Percentiles rank a stretch among this genome's conserved stretches.
These are phyloP conservation scores for Puccinia horiana DNA, from an alignment of 1,284 basidiomycete genomes.

Conservation along the genomic window DNA sequence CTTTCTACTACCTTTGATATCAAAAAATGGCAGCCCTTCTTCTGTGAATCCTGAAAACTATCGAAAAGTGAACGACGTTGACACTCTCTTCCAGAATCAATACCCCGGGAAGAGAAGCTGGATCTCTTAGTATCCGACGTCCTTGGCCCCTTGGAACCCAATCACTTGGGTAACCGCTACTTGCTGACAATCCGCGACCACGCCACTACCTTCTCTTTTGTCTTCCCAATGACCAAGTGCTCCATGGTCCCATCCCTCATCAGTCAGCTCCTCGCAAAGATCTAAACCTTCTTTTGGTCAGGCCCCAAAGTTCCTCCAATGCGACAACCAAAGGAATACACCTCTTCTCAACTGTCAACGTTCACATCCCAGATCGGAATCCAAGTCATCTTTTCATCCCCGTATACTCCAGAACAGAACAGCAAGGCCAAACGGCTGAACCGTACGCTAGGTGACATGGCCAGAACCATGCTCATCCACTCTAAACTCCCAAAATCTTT, in stretches of 20 bases:
- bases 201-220: background rate
- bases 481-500: background rate
- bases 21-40: too few relatives aligned
- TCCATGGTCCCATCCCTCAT: background rate
- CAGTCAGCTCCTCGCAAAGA: background rate
- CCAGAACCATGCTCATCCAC: background rate
- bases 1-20: too few relatives aligned
- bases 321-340: background rate
- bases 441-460: conserved; percentile 20
- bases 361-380: background rate
- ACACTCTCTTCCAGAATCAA: too few relatives aligned
- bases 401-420: conserved; percentile 24
- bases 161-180: background rate
- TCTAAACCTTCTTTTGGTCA: background rate
- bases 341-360: background rate
- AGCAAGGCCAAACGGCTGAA: conserved; percentile 21
- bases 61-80: too few relatives aligned
- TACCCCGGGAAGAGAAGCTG: too few relatives aligned
- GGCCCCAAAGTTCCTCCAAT: background rate
- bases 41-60: too few relatives aligned
- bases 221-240: background rate
- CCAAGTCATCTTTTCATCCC: background rate
- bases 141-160: background rate
- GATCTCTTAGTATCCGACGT: background rate
- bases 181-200: background rate